Evolutionary conservation across 371 early-diverging fungal species (phyloP).

Genomic region (Phascolomyces articulosus): DNA sequence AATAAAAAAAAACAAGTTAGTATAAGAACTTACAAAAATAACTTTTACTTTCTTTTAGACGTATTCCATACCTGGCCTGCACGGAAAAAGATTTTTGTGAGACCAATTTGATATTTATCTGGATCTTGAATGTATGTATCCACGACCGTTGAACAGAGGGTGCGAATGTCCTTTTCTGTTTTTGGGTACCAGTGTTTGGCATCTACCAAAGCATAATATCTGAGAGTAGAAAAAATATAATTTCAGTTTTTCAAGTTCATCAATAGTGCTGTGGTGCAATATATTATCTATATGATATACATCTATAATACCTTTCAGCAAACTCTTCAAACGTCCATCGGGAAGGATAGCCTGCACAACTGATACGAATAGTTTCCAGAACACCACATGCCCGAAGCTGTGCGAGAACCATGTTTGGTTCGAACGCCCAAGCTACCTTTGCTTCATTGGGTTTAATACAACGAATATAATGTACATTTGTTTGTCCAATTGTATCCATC

Average conservation of each 20-base stretch:
- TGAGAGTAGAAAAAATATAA: slow-evolving; percentile 19
- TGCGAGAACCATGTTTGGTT: slow-evolving; percentile 89
- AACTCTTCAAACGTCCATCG: slow-evolving; percentile 94
- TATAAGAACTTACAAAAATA: neutral
- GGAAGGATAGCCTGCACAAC: slow-evolving; percentile 98
- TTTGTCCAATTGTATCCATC: slow-evolving; percentile 92
- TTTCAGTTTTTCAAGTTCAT: too few relatives aligned
- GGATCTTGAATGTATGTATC: slow-evolving; percentile 67
- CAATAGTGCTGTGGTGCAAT: too few relatives aligned
- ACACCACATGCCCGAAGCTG: slow-evolving; percentile 99
- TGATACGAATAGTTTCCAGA: slow-evolving; percentile 98
- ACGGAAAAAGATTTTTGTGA: slow-evolving; percentile 98
- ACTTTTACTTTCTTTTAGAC: neutral
- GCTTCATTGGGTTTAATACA: slow-evolving; percentile 98
- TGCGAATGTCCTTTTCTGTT: slow-evolving; percentile 43
- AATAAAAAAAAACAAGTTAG: neutral
- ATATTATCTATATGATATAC: too few relatives aligned
- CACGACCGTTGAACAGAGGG: slow-evolving; percentile 68
- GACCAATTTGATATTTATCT: slow-evolving; percentile 95
- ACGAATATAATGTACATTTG: slow-evolving; percentile 96
- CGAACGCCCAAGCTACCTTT: slow-evolving; percentile 89
- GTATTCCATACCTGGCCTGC: slow-evolving; percentile 70
- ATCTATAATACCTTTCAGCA: slow-evolving; percentile 66
- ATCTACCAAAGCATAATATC: slow-evolving; percentile 86
- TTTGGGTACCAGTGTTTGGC: slow-evolving; percentile 68